Conservation (phyloP, 148 eudicot genomes). For the Vaccinium corymbosum region DNA sequence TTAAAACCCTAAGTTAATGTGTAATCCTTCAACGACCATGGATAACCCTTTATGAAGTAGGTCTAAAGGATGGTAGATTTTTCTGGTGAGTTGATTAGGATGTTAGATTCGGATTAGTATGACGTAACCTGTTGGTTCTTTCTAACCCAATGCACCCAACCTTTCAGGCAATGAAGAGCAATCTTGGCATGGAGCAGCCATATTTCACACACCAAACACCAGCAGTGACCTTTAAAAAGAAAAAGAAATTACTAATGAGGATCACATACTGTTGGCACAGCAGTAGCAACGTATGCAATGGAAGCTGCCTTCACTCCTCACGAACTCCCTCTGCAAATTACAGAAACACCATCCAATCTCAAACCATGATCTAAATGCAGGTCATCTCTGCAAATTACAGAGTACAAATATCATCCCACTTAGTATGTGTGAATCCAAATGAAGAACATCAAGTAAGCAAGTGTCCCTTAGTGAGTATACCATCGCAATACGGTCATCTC, state of each 20-base stretch:
- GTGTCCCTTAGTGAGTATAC: not conserved
- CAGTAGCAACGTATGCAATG: conserved; percentile 48
- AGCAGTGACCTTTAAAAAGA: not conserved
- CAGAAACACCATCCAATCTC: conserved; percentile 8
- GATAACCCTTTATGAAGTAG: not conserved
- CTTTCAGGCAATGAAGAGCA: not conserved
- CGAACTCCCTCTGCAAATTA: conserved; percentile 58
- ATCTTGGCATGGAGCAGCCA: not conserved
- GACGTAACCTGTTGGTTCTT: not conserved
- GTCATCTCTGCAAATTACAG: no score
- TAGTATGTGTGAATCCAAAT: not conserved
- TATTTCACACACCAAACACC: not conserved
- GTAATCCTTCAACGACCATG: not conserved
- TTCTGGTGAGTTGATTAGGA: not conserved
- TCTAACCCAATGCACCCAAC: not conserved
- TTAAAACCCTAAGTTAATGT: not conserved
- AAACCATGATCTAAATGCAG: not conserved
- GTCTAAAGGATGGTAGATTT: not conserved
- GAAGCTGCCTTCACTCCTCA: conserved; percentile 77
- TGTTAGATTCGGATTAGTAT: not conserved
- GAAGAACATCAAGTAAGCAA: not conserved
- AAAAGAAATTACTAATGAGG: not conserved
- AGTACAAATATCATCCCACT: not conserved
- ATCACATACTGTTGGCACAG: conserved; percentile 64
- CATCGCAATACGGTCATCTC: not conserved